phyloP scores from a whole-genome alignment of 495 filamentous ascomycete genomes.

The Parachaetomium inaequale region DNA sequence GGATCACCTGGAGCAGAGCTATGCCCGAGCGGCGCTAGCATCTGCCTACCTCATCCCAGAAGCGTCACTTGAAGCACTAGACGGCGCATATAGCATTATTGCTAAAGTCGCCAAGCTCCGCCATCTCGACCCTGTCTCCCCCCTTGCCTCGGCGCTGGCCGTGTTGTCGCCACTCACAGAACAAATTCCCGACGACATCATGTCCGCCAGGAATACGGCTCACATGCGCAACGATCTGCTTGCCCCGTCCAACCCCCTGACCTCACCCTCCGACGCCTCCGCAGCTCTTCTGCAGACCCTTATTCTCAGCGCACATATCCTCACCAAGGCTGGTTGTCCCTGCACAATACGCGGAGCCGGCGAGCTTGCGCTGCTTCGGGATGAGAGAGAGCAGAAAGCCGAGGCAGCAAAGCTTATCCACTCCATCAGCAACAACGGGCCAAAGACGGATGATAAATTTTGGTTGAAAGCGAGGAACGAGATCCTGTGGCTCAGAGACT shows the following conservation, averaged over 20 bases:
- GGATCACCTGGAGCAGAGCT: constrained; percentile 55
- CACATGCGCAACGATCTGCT: constrained; percentile 57
- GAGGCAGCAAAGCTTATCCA: constrained; percentile 63
- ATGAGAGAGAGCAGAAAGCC: constrained; percentile 61
- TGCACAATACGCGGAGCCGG: constrained; percentile 58
- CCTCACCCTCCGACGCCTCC: constrained; percentile 57
- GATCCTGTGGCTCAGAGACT: constrained; percentile 77
- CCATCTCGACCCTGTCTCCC: constrained; percentile 52
- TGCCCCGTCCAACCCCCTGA: constrained; percentile 60
- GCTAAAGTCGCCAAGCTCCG: constrained; percentile 57
- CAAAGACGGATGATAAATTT: constrained; percentile 58
- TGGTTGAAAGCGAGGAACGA: constrained; percentile 65
- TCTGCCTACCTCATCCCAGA: constrained; percentile 66
- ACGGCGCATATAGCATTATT: constrained; percentile 60
- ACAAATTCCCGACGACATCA: constrained; percentile 28
- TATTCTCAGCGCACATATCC: constrained; percentile 62
- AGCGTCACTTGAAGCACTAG: constrained; percentile 54
- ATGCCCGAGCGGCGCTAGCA: constrained; percentile 70
- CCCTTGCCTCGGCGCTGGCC: constrained; percentile 42
- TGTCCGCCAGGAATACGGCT: constrained; percentile 39
- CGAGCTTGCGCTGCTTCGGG: constrained; percentile 55
- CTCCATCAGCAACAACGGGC: constrained; percentile 45
- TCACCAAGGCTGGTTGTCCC: constrained; percentile 57
- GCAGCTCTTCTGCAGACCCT: constrained; percentile 63
- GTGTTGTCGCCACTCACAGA: constrained; percentile 42